phyloP scores from a whole-genome alignment of 108 stramenopile species.

The Conticribra guillardii region DNA sequence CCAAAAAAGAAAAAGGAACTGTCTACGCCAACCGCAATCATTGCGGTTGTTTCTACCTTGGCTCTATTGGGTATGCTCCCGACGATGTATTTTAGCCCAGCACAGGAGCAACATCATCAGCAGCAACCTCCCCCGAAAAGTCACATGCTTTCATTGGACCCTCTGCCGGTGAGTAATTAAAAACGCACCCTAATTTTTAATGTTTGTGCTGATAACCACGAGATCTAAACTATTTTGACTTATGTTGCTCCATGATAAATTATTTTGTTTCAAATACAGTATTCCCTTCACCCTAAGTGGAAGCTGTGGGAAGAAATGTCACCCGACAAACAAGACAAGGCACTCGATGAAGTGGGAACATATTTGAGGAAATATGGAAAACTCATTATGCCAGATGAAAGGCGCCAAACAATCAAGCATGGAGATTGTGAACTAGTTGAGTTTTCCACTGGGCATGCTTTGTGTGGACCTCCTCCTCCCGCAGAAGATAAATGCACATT shows the following conservation, averaged over 20 bases:
- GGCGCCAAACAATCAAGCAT: slow-evolving; percentile 13
- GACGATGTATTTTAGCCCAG: too few relatives aligned
- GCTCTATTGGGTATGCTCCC: too few relatives aligned
- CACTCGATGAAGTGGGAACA: slow-evolving; percentile 27
- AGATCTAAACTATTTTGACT: neutral
- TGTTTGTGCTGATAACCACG: neutral
- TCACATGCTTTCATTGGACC: neutral
- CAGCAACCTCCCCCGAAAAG: neutral
- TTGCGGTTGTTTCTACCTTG: too few relatives aligned
- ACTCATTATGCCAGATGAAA: slow-evolving; percentile 21
- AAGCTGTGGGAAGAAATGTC: slow-evolving; percentile 66
- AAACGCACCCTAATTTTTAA: too few relatives aligned
- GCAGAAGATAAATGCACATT: slow-evolving; percentile 42
- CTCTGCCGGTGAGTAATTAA: neutral
- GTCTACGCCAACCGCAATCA: too few relatives aligned
- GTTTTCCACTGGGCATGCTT: slow-evolving; percentile 38
- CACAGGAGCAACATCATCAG: too few relatives aligned
- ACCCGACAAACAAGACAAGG: slow-evolving; percentile 40
- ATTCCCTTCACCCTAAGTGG: slow-evolving; percentile 53
- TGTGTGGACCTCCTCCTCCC: slow-evolving; percentile 60
- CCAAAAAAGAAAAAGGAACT: too few relatives aligned
- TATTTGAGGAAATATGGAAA: slow-evolving; percentile 53
- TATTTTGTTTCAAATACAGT: neutral
- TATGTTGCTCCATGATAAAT: neutral
- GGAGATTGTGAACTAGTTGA: slow-evolving; percentile 22